These are phyloP conservation scores for Pythium chondricola DNA, from an alignment of 352 stramenopile species.

Conservation along the genomic window DNA sequence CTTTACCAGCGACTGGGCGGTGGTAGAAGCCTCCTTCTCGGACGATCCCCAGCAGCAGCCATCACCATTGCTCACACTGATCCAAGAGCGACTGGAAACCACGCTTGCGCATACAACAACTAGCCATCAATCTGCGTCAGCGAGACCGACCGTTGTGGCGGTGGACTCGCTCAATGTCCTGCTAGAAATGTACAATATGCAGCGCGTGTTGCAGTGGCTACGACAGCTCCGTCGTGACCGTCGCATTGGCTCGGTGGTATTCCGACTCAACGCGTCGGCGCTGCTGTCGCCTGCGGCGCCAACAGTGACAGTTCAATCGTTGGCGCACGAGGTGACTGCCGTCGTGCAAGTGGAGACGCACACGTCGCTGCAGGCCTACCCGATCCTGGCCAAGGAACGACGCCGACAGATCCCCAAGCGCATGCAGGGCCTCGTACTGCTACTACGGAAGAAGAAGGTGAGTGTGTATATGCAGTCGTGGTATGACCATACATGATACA, in stretches of 20 bases:
- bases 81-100: slow-evolving; percentile 24
- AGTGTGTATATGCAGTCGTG: no score
- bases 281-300: slow-evolving; percentile 11
- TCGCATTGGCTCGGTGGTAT: slow-evolving; percentile 37
- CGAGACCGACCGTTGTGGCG: slow-evolving; percentile 43
- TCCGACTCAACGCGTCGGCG: slow-evolving; percentile 36
- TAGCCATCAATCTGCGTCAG: background rate
- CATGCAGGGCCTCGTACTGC: slow-evolving; percentile 51
- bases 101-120: slow-evolving; percentile 5
- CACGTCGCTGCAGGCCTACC: slow-evolving; percentile 44
- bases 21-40: slow-evolving; percentile 18
- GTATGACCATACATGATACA: no score
- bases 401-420: slow-evolving; percentile 47
- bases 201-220: slow-evolving; percentile 37
- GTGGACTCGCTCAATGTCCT: slow-evolving; percentile 65
- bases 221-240: slow-evolving; percentile 23
- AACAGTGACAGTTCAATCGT: slow-evolving; percentile 3
- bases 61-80: slow-evolving; percentile 20
- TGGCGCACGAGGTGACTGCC: slow-evolving; percentile 38
- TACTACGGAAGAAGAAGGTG: slow-evolving; percentile 68
- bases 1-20: slow-evolving; percentile 27
- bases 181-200: slow-evolving; percentile 40
- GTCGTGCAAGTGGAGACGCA: slow-evolving; percentile 52
- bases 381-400: slow-evolving; percentile 51
- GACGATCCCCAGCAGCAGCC: background rate